phyloP scores from a whole-genome alignment of 1,284 basidiomycete genomes.

The Coniferiporia weirii region DNA sequence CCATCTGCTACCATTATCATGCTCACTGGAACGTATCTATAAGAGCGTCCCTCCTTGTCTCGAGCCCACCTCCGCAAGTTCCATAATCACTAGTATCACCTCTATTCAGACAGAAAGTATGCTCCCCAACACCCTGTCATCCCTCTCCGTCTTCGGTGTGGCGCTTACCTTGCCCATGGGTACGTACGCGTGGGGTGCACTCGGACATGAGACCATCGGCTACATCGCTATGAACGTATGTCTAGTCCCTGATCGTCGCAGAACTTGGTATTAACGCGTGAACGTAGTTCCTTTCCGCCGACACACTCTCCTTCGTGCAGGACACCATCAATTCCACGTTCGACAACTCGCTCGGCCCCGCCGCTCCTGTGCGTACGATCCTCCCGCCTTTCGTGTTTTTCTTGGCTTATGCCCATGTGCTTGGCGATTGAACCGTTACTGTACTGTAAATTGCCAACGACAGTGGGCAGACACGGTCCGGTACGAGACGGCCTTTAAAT shows the following conservation, averaged over 20 bases:
- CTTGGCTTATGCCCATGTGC: background rate
- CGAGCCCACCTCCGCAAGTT: too few relatives aligned
- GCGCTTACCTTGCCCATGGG: background rate
- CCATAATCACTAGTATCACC: too few relatives aligned
- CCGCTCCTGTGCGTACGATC: slow-evolving; percentile 34
- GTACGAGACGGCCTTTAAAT: slow-evolving; percentile 33
- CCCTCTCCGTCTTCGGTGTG: background rate
- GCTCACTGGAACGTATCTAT: too few relatives aligned
- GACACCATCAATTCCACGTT: slow-evolving; percentile 38
- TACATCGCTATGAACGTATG: slow-evolving; percentile 18
- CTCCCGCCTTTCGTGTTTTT: background rate
- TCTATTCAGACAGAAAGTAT: background rate
- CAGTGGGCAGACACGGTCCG: slow-evolving; percentile 45
- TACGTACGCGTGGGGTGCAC: slow-evolving; percentile 35
- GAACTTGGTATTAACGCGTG: slow-evolving; percentile 29
- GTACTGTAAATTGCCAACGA: too few relatives aligned
- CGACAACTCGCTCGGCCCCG: slow-evolving; percentile 39
- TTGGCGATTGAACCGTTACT: too few relatives aligned
- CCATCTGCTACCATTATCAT: too few relatives aligned
- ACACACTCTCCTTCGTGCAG: slow-evolving; percentile 41
- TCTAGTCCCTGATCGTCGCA: background rate
- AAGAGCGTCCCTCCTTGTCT: too few relatives aligned
- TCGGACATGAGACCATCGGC: slow-evolving; percentile 40
- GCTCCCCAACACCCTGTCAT: background rate
- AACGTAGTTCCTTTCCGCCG: slow-evolving; percentile 39